Evolutionary conservation across 352 stramenopile species (phyloP).

Genomic region (Globisporangium uncinulatum): DNA sequence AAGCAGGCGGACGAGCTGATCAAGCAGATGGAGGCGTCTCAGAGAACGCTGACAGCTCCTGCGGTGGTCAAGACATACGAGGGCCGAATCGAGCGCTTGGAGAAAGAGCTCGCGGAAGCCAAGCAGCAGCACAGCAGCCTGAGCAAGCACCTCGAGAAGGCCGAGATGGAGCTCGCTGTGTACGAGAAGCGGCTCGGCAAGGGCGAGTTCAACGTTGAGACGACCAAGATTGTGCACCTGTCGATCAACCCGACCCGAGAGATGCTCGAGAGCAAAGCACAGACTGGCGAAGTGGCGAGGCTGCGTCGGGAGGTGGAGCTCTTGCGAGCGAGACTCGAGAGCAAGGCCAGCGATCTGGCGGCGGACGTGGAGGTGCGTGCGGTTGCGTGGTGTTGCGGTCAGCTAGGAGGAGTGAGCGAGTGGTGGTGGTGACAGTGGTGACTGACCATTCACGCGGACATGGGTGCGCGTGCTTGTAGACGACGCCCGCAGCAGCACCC

Average conservation of each 20-base stretch:
- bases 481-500: neutral
- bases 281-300: slow-evolving; percentile 31
- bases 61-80: slow-evolving; percentile 40
- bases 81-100: slow-evolving; percentile 37
- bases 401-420: neutral
- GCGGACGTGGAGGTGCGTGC: slow-evolving; percentile 32
- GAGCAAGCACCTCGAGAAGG: slow-evolving; percentile 54
- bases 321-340: slow-evolving; percentile 41
- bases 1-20: slow-evolving; percentile 45
- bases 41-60: slow-evolving; percentile 31
- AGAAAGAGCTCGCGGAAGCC: slow-evolving; percentile 32
- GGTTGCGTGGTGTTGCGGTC: neutral
- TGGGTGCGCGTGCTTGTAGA: slow-evolving; percentile 5
- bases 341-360: slow-evolving; percentile 19
- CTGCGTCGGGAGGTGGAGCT: slow-evolving; percentile 48
- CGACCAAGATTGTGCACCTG: slow-evolving; percentile 85
- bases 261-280: slow-evolving; percentile 38
- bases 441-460: neutral
- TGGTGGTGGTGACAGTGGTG: too few species aligned
- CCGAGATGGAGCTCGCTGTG: slow-evolving; percentile 50
- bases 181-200: slow-evolving; percentile 69
- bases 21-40: slow-evolving; percentile 29
- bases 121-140: slow-evolving; percentile 47
- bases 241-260: slow-evolving; percentile 79
- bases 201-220: slow-evolving; percentile 76